phyloP scores from a whole-genome alignment of 129 eudicot genomes.

The Centaurea solstitialis region DNA sequence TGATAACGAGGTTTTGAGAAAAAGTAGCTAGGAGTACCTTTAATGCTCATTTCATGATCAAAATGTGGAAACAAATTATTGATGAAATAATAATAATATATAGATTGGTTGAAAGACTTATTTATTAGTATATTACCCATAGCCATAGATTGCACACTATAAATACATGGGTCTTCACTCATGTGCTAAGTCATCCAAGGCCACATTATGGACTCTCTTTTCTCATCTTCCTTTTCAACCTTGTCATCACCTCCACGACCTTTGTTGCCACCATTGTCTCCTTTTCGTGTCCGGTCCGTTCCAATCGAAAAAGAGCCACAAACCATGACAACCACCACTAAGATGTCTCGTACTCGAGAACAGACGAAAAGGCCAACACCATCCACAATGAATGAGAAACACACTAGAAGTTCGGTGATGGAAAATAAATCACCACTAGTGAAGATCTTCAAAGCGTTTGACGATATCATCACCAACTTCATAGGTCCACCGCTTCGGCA shows the following conservation, averaged over 20 bases:
- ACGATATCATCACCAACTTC: not conserved
- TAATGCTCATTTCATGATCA: too few relatives aligned
- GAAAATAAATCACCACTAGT: not conserved
- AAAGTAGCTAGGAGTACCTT: too few relatives aligned
- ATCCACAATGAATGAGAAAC: not conserved
- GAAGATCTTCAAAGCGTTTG: not conserved
- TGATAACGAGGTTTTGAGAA: too few relatives aligned
- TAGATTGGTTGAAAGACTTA: too few relatives aligned
- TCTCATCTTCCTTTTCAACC: not conserved
- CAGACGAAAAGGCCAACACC: not conserved
- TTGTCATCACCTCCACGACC: not conserved
- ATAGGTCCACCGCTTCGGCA: not conserved
- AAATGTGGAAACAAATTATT: too few relatives aligned
- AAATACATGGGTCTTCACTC: not conserved
- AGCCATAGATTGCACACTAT: not conserved
- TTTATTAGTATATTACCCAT: too few relatives aligned
- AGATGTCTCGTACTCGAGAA: not conserved
- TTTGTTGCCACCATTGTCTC: not conserved
- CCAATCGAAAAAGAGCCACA: not conserved
- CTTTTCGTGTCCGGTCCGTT: not conserved
- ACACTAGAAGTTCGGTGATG: not conserved
- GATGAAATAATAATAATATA: too few relatives aligned
- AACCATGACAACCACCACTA: not conserved
- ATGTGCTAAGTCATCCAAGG: not conserved
- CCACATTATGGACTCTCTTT: not conserved